Base-by-base conservation (phyloP, 1,284 basidiomycete genomes). In the Inonotus hispidus region DNA sequence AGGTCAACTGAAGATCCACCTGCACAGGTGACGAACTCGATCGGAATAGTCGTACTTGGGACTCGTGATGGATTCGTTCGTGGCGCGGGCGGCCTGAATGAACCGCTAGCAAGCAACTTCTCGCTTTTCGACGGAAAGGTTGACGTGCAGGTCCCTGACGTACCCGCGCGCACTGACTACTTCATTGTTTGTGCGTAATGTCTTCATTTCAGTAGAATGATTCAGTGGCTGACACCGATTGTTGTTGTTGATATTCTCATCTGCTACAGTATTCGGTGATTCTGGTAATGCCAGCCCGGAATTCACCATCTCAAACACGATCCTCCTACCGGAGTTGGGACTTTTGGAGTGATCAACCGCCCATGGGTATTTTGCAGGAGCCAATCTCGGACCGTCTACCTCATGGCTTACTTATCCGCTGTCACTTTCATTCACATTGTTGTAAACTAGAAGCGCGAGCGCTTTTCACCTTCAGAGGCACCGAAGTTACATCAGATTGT, bases 191-290 rank as follows among this genome's bases (percentile, higher is more conserved):
- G 78, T 80, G 63, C 72, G 78, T 76, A 55, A 16, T 53, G 10
- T 49, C 13, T n/a, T 25, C 21, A 43, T 49, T 53, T 41, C 14
- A 27, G 13, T 11, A 46, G 37, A 46, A 10, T 23, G 38, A 27
- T 29, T 0, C 46, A 23, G 32, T 32, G 50, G 50, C 29, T 11
- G n/a, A n/a, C n/a, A n/a, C n/a, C n/a, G n/a, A n/a, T n/a, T n/a
- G n/a, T n/a, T 3, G 32, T 56, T 53, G 32, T 46, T 61, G 53
- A 61, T 16, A 21, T 29, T 55, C 13, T n/a, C 52, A 53, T 23
- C 27, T 63, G 54, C 53, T 46, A 6, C 63, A 82, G 81, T 83
- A 56, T 74, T 82, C 60, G 81, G 82, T 11, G 77, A 80, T 65
- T 81, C 80, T 41, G 81, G 79, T 27, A 74, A 82, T 58, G 76